A percentile compares a stretch with the other conserved stretches of the same genome.
Conservation (phyloP, 2,329 filamentous ascomycete genomes). For the Colletotrichum falcatum region DNA sequence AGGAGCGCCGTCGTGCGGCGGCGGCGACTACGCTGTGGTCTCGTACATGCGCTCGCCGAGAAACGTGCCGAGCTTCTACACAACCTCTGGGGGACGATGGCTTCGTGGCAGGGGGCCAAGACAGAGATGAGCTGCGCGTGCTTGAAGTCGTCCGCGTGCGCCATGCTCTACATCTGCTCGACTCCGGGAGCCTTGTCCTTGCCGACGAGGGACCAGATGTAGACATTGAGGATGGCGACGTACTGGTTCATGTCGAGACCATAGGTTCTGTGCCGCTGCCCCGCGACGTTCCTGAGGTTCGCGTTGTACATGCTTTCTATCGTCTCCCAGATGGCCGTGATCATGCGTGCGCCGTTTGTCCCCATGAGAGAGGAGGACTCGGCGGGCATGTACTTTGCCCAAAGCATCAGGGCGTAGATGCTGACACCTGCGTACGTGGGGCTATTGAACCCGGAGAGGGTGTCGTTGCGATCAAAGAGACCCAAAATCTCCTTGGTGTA, state of each 20-base stretch:
- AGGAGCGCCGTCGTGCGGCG: slow-evolving; percentile 66
- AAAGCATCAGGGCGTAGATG: slow-evolving; percentile 67
- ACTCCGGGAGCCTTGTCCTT: slow-evolving; percentile 54
- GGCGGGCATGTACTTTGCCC: slow-evolving; percentile 68
- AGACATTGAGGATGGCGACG: slow-evolving; percentile 66
- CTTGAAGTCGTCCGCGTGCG: slow-evolving; percentile 69
- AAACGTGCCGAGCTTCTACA: slow-evolving; percentile 58
- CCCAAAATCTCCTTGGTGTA: slow-evolving; percentile 67
- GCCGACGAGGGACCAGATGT: slow-evolving; percentile 69
- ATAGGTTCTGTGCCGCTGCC: slow-evolving; percentile 73
- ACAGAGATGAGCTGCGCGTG: slow-evolving; percentile 68
- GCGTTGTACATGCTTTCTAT: slow-evolving; percentile 67
- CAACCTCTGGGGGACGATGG: slow-evolving; percentile 57
- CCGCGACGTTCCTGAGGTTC: slow-evolving; percentile 69
- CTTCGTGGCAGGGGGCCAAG: slow-evolving; percentile 61
- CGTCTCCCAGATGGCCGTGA: slow-evolving; percentile 65
- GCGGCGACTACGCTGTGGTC: slow-evolving; percentile 65
- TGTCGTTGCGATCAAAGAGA: slow-evolving; percentile 66
- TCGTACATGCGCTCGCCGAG: slow-evolving; percentile 63
- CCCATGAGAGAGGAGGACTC: slow-evolving; percentile 64
- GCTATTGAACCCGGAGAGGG: slow-evolving; percentile 54
- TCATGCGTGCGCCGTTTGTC: slow-evolving; percentile 62
- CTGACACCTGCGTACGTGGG: slow-evolving; percentile 73
- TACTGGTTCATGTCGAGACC: slow-evolving; percentile 74
- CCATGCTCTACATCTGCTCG: slow-evolving; percentile 55